Evolutionary conservation across 1,284 basidiomycete genomes (phyloP).

Genomic region (Boletus semigastroideus): DNA sequence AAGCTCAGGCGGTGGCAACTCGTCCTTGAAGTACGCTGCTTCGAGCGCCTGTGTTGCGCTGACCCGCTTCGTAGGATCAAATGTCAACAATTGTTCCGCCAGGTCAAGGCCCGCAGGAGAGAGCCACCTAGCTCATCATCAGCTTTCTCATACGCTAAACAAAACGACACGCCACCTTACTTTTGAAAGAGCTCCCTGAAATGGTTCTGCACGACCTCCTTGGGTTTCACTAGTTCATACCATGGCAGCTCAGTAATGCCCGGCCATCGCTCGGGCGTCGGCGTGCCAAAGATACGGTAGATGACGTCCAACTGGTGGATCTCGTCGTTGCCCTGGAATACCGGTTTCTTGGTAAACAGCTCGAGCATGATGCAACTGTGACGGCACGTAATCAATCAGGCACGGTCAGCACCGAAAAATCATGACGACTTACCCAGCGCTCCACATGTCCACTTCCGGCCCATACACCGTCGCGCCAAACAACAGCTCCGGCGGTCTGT

Average conservation of each 20-base stretch:
- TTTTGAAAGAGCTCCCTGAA: slow-evolving; percentile 81
- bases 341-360: slow-evolving; percentile 90
- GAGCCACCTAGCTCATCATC: slow-evolving; percentile 60
- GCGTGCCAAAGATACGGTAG: slow-evolving; percentile 89
- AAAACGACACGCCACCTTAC: slow-evolving; percentile 42
- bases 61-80: slow-evolving; percentile 78
- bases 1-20: slow-evolving; percentile 70
- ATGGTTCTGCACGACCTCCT: slow-evolving; percentile 64
- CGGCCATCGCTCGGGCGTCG: slow-evolving; percentile 82
- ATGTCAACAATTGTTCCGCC: slow-evolving; percentile 80
- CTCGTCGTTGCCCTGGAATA: slow-evolving; percentile 97
- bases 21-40: slow-evolving; percentile 79
- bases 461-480: slow-evolving; percentile 97
- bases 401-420: neutral
- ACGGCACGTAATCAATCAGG: neutral
- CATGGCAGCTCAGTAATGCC: slow-evolving; percentile 85
- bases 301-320: slow-evolving; percentile 95
- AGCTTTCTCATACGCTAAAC: slow-evolving; percentile 2
- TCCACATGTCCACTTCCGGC: slow-evolving; percentile 99
- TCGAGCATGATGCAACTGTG: slow-evolving; percentile 97
- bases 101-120: slow-evolving; percentile 83
- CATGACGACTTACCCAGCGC: slow-evolving; percentile 72
- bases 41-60: slow-evolving; percentile 81
- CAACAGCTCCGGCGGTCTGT: slow-evolving; percentile 93
- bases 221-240: slow-evolving; percentile 97